These are phyloP conservation scores for Exobasidium cylindrosporum DNA, from an alignment of 1,284 basidiomycete species.

Conservation along the genomic window DNA sequence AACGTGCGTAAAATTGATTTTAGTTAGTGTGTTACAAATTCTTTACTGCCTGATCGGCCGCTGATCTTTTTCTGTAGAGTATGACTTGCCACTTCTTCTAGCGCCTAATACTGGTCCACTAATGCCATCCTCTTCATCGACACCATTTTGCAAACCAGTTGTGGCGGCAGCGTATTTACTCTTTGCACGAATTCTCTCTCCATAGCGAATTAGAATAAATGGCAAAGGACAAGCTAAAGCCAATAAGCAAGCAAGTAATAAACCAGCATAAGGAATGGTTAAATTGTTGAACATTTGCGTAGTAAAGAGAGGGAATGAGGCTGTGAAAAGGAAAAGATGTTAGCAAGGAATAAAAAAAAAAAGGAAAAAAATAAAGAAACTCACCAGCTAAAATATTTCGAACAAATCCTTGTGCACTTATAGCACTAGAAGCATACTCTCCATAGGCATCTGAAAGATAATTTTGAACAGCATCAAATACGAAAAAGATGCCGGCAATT, in stretches of 20 bases:
- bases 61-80: neutral
- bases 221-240: constrained; percentile 36
- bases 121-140: neutral
- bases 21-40: too few species aligned
- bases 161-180: constrained; percentile 35
- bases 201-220: constrained; percentile 38
- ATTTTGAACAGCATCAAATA: constrained; percentile 41
- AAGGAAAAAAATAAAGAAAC: too few species aligned
- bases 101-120: neutral
- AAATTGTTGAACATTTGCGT: constrained; percentile 43
- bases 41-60: too few species aligned
- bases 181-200: constrained; percentile 32
- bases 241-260: constrained; percentile 31
- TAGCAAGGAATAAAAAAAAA: constrained; percentile 6
- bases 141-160: neutral
- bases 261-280: constrained; percentile 31
- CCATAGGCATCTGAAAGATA: constrained; percentile 36
- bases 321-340: too few species aligned
- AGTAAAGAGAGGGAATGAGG: constrained; percentile 27
- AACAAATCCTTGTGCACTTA: constrained; percentile 40
- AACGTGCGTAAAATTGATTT: too few species aligned
- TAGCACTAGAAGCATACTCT: constrained; percentile 33
- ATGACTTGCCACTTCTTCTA: neutral
- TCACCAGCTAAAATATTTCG: constrained; percentile 36
- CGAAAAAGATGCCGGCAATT: constrained; percentile 42